phyloP scores from a whole-genome alignment of 495 filamentous ascomycete genomes.

The Aspergillus carlsbadensis region DNA sequence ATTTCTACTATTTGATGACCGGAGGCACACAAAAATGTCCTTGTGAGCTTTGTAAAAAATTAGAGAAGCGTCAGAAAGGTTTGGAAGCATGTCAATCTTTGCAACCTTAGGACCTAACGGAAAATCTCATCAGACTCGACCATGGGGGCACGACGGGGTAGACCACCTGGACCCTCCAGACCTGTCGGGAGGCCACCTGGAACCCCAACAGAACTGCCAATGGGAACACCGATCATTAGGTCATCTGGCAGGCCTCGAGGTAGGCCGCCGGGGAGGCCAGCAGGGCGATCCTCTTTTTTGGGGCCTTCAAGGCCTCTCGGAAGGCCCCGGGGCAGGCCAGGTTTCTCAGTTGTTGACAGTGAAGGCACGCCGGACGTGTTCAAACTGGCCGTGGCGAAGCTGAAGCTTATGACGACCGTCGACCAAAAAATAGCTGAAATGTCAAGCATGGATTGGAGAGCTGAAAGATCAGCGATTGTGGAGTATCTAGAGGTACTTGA shows the following conservation, averaged over 20 bases:
- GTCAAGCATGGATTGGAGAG: conserved; percentile 54
- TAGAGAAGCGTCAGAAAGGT: conserved; percentile 18
- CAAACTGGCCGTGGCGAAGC: conserved; percentile 44
- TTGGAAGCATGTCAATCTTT: neutral
- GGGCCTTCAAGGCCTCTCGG: neutral
- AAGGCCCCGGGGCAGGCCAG: conserved; percentile 15
- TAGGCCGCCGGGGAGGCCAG: conserved; percentile 4
- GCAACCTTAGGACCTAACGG: neutral
- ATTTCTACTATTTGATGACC: conserved; percentile 58
- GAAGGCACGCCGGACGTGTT: conserved; percentile 56
- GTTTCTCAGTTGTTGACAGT: conserved; percentile 9
- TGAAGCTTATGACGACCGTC: conserved; percentile 38
- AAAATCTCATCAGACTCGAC: neutral
- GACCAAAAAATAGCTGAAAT: conserved; percentile 48
- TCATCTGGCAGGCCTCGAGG: conserved; percentile 13
- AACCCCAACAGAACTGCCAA: neutral
- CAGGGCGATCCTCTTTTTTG: neutral
- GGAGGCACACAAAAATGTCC: conserved; percentile 33
- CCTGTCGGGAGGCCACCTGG: neutral
- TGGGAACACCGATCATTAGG: conserved; percentile 22
- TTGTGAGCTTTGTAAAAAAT: conserved; percentile 37
- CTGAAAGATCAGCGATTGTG: conserved; percentile 38
- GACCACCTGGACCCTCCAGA: neutral
- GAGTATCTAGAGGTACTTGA: conserved; percentile 35
- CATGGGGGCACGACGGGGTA: conserved; percentile 24